Base-by-base conservation (phyloP, 2,329 filamentous ascomycete species). In the Aureobasidium uvarum region DNA sequence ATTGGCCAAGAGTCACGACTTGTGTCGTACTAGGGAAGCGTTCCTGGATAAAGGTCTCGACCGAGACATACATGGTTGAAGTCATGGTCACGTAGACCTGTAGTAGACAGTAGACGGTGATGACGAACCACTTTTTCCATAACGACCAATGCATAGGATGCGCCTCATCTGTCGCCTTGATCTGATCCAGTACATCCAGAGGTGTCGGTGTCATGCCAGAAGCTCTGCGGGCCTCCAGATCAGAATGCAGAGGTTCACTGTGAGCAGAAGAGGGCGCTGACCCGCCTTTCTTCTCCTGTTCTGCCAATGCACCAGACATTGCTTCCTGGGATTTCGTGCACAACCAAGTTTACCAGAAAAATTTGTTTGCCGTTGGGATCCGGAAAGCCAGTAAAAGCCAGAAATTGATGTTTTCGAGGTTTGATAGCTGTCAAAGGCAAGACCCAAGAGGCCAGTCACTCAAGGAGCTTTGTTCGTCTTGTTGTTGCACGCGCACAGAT, bases 21-120 rank as follows among this genome's bases (percentile, higher is more conserved):
- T 65, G 63, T 10, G 43, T 51, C 38, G 50, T 65, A 25, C 51
- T 41, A 43, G 63, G 63, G 25, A 65, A 65, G 2, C 28, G 23
- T 18, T 48, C 41, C 45, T 56, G 51, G 23, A 65, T 65, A 2
- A 51, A 41, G 3, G 43, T 41, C 36, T 65, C 63, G 13, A 56
- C 63, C 8, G 52, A 58, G 11, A 65, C 52, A 7, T 65, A 65
- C 43, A 51, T 65, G 5, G 63, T 65, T 20, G 63, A 65, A 31
- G 63, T 65, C 43, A 65, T 58, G 18, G 45, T 65, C 13, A 65
- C 63, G 11, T 56, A 65, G 23, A 59, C 39, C 33, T 65, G 63
- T 20, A 65, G 52, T 2, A 56, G 18, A 41, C 63, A 65, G 36
- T 65, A 65, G 52, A 65, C 51, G 33, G 52, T 51, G 52, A 56